A percentile compares a stretch with the other conserved stretches of the same genome.
These are phyloP conservation scores for Penicillium simplicissimum DNA, from an alignment of 495 filamentous ascomycete species.

Conservation along the genomic window DNA sequence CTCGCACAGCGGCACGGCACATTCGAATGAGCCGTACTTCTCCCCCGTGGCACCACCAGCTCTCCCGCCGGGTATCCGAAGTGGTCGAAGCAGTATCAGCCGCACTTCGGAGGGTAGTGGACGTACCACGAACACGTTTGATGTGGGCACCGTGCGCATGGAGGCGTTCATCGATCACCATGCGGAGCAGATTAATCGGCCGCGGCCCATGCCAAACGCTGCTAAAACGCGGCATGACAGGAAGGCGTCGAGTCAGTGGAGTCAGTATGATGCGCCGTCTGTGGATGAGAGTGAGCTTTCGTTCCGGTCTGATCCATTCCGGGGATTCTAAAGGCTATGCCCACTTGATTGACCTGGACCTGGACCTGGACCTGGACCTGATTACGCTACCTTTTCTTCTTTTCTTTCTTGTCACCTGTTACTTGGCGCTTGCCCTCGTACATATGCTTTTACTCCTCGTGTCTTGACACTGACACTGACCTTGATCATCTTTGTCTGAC, in stretches of 20 bases:
- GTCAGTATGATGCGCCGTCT: slow-evolving; percentile 35
- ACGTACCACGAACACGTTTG: slow-evolving; percentile 38
- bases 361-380: background rate
- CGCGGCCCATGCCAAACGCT: slow-evolving; percentile 13
- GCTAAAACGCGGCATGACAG: slow-evolving; percentile 29
- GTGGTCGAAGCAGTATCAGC: slow-evolving; percentile 45
- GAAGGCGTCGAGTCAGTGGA: slow-evolving; percentile 44
- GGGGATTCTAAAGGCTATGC: slow-evolving; percentile 34
- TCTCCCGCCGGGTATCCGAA: slow-evolving; percentile 30
- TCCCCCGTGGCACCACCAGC: slow-evolving; percentile 18
- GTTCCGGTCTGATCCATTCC: slow-evolving; percentile 41
- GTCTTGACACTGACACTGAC: background rate
- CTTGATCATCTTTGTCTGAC: background rate
- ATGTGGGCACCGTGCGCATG: slow-evolving; percentile 91
- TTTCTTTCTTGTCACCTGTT: slow-evolving; percentile 9
- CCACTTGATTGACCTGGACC: background rate
- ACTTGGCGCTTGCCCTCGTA: background rate
- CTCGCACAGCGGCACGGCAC: slow-evolving; percentile 43
- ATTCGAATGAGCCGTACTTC: slow-evolving; percentile 61
- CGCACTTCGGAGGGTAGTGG: slow-evolving; percentile 49
- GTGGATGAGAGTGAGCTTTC: slow-evolving; percentile 36
- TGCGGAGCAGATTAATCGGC: slow-evolving; percentile 35
- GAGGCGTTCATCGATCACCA: slow-evolving; percentile 73
- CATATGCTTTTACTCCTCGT: slow-evolving; percentile 9
- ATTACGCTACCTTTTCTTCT: slow-evolving; percentile 7